A percentile compares a stretch with the other conserved stretches of the same genome.
phyloP scores from a whole-genome alignment of 805 yeast genomes.

The Blastobotrys chiropterorum region DNA sequence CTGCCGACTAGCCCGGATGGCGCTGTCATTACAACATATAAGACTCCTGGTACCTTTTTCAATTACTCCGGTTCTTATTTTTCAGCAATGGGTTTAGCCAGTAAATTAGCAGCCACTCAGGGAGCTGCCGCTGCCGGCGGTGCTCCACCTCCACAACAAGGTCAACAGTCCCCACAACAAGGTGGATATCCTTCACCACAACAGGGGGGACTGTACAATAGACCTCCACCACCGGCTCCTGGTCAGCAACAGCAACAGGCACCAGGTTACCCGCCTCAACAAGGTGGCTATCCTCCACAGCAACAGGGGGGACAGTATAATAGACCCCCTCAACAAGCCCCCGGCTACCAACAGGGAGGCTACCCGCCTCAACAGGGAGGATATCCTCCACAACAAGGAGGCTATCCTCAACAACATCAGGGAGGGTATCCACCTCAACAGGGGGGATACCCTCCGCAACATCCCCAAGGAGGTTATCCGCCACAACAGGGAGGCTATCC shows the following conservation, averaged over 20 bases:
- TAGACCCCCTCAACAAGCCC: slow-evolving; percentile 7
- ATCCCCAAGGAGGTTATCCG: slow-evolving; percentile 1
- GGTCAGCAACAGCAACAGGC: too few species aligned
- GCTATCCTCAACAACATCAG: slow-evolving; percentile 11
- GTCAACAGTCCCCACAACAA: slow-evolving; percentile 11
- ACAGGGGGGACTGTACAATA: slow-evolving; percentile 11
- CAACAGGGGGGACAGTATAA: slow-evolving; percentile 10
- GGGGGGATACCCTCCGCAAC: slow-evolving; percentile 6
- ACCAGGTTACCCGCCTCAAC: slow-evolving; percentile 13
- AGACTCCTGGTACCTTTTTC: too few species aligned
- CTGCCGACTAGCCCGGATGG: too few species aligned
- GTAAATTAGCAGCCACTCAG: slow-evolving; percentile 23
- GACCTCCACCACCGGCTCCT: slow-evolving; percentile 9
- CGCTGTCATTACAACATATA: too few species aligned
- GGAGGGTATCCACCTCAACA: slow-evolving; percentile 2
- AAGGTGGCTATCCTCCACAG: slow-evolving; percentile 7
- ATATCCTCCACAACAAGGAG: slow-evolving; percentile 6
- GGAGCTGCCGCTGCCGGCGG: slow-evolving; percentile 7
- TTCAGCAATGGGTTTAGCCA: slow-evolving; percentile 31
- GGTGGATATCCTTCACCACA: slow-evolving; percentile 8
- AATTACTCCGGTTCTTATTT: too few species aligned
- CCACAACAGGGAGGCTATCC: slow-evolving; percentile 12
- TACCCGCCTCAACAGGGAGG: neutral
- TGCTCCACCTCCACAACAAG: slow-evolving; percentile 4
- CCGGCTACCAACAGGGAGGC: neutral